These are phyloP conservation scores for Sarocladium oryzae DNA, from an alignment of 2,329 filamentous ascomycete species.

Conservation along the genomic window DNA sequence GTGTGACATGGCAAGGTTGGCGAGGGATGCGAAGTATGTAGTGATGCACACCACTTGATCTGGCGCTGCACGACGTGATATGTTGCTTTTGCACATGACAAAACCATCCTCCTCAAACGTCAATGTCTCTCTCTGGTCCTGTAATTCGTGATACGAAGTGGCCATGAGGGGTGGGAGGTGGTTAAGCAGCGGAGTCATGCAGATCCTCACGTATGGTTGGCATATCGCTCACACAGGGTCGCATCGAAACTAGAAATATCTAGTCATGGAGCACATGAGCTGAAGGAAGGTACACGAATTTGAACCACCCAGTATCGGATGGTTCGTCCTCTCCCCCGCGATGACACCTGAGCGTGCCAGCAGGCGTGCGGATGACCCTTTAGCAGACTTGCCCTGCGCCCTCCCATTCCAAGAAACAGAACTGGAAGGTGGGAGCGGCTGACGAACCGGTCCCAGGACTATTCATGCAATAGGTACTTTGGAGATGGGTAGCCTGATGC, in stretches of 20 bases:
- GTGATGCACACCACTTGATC: background rate
- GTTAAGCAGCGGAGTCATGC: background rate
- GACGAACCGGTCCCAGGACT: background rate
- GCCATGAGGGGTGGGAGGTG: background rate
- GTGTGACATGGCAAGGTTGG: background rate
- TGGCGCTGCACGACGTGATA: background rate
- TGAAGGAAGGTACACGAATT: background rate
- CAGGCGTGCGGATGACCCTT: constrained; percentile 4
- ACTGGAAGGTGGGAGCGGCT: background rate
- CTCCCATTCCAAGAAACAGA: constrained; percentile 2
- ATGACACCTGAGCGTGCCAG: too few relatives aligned
- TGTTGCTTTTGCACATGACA: background rate
- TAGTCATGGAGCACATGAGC: background rate
- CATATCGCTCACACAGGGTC: background rate
- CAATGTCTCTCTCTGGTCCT: background rate
- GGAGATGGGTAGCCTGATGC: background rate
- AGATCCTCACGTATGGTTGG: background rate
- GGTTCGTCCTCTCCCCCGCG: background rate
- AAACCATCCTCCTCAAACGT: background rate
- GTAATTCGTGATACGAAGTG: background rate
- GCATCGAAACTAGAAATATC: background rate
- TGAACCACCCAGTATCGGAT: background rate
- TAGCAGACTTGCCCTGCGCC: background rate
- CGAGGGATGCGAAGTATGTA: background rate
- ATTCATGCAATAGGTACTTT: background rate